Conservation (phyloP, 495 filamentous ascomycete species). For the Penicillium bovifimosum region DNA sequence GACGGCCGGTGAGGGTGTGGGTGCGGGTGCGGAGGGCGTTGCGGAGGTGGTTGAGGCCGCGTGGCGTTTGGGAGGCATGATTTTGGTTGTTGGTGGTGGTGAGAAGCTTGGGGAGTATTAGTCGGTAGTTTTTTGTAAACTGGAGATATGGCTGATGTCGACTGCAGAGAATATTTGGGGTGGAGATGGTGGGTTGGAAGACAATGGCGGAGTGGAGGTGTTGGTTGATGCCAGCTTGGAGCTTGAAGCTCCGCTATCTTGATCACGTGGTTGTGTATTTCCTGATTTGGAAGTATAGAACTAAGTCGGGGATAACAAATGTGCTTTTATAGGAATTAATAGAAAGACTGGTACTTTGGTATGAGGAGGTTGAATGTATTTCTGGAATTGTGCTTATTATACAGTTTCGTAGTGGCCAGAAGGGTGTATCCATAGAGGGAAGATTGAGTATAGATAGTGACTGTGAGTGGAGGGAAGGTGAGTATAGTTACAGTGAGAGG, state of each 20-base stretch:
- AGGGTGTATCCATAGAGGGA: conserved; percentile 2
- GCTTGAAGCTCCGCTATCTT: conserved; percentile 24
- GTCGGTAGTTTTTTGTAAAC: neutral
- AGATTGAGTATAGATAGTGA: conserved; percentile 5
- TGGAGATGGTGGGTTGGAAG: conserved; percentile 8
- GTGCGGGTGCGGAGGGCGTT: conserved; percentile 20
- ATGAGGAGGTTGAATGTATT: no score
- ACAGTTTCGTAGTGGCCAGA: neutral
- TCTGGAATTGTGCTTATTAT: neutral
- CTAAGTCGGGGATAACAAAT: neutral
- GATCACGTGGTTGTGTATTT: conserved; percentile 22
- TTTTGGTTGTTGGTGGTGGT: conserved; percentile 12
- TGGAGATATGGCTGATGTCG: neutral
- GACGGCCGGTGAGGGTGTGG: conserved; percentile 13
- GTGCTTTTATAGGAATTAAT: neutral
- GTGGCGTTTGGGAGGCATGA: conserved; percentile 50
- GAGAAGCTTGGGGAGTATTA: neutral
- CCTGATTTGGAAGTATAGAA: conserved; percentile 7
- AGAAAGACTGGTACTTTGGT: neutral
- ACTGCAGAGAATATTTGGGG: neutral
- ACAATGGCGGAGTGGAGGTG: conserved; percentile 21
- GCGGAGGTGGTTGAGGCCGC: conserved; percentile 35
- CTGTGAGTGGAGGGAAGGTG: conserved; percentile 17
- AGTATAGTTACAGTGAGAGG: no score
- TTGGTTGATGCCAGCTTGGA: conserved; percentile 30